A percentile compares a stretch with the other conserved stretches of the same genome.
These are phyloP conservation scores for Beauveria varroae DNA, from an alignment of 2,329 filamentous ascomycete genomes.

Conservation along the genomic window DNA sequence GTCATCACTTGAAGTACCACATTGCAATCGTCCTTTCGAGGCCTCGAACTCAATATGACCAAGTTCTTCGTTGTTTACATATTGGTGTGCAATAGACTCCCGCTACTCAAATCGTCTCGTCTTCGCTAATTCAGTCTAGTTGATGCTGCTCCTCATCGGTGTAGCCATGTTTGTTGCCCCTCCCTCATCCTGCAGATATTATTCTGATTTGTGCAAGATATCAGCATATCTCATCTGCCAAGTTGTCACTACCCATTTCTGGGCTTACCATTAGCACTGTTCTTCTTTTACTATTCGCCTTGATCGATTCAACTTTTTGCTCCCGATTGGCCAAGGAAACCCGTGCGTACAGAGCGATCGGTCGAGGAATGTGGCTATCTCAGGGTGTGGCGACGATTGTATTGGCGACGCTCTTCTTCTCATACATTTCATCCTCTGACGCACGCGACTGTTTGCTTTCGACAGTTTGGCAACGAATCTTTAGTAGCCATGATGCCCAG, in stretches of 20 bases:
- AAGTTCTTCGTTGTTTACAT: no score
- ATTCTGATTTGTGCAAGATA: background rate
- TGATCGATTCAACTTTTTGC: background rate
- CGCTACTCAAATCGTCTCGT: background rate
- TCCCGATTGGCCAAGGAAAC: background rate
- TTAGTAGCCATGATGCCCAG: slow-evolving; percentile 33
- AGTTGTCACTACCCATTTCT: background rate
- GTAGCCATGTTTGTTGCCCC: background rate
- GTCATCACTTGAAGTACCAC: no score
- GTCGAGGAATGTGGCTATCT: background rate
- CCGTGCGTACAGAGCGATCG: background rate
- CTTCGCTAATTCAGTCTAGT: background rate
- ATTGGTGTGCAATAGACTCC: no score
- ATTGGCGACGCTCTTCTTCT: slow-evolving; percentile 16
- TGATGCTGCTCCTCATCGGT: background rate
- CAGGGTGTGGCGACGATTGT: slow-evolving; percentile 5
- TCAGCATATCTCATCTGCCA: background rate
- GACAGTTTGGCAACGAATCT: slow-evolving; percentile 17
- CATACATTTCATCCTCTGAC: slow-evolving; percentile 11
- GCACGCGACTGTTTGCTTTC: slow-evolving; percentile 14
- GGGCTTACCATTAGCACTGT: background rate
- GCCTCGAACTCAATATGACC: no score
- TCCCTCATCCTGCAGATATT: background rate
- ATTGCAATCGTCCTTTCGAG: no score
- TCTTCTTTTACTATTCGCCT: background rate